Evolutionary conservation across 169 alveolate genomes (phyloP).

Genomic region (Theileria parva): DNA sequence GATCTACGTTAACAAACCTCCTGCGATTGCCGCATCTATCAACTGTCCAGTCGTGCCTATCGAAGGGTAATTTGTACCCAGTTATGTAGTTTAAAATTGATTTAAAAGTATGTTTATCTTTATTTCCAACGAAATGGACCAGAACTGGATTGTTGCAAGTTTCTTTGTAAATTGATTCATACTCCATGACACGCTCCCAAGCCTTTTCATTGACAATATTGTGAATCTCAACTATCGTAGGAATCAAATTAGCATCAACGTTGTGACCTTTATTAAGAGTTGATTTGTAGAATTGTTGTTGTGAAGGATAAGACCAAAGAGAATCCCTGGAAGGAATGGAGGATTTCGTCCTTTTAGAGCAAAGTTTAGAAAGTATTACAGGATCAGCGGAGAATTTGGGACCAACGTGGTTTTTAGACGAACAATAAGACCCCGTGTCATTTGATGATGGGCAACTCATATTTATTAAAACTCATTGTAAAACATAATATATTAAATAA

Average conservation of each 20-base stretch:
- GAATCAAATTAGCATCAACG: slow-evolving; percentile 64
- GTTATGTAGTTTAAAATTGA: slow-evolving; percentile 58
- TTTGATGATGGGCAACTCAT: slow-evolving; percentile 25
- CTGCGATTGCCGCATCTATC: slow-evolving; percentile 77
- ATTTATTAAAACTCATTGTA: slow-evolving; percentile 3
- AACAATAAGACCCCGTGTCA: slow-evolving; percentile 14
- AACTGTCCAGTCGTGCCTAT: slow-evolving; percentile 78
- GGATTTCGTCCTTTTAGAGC: slow-evolving; percentile 61
- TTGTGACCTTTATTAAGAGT: slow-evolving; percentile 72
- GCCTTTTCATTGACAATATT: slow-evolving; percentile 78
- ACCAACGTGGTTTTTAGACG: not conserved
- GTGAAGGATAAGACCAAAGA: slow-evolving; percentile 78
- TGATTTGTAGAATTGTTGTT: slow-evolving; percentile 72
- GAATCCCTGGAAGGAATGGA: slow-evolving; percentile 66
- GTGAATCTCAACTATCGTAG: slow-evolving; percentile 71
- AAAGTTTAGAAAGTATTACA: slow-evolving; percentile 10
- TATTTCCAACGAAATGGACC: slow-evolving; percentile 67
- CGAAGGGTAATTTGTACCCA: slow-evolving; percentile 76
- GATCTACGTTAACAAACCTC: slow-evolving; percentile 37
- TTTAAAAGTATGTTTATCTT: slow-evolving; percentile 67
- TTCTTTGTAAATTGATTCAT: slow-evolving; percentile 63
- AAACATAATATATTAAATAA: not conserved
- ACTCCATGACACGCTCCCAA: slow-evolving; percentile 75
- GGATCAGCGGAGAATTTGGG: not conserved
- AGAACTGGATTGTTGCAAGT: slow-evolving; percentile 68